Evolutionary conservation across 208 protist species (phyloP), one percentile per base, ranked within the genome.

Genomic region (Crithidia thermophila): DNA sequence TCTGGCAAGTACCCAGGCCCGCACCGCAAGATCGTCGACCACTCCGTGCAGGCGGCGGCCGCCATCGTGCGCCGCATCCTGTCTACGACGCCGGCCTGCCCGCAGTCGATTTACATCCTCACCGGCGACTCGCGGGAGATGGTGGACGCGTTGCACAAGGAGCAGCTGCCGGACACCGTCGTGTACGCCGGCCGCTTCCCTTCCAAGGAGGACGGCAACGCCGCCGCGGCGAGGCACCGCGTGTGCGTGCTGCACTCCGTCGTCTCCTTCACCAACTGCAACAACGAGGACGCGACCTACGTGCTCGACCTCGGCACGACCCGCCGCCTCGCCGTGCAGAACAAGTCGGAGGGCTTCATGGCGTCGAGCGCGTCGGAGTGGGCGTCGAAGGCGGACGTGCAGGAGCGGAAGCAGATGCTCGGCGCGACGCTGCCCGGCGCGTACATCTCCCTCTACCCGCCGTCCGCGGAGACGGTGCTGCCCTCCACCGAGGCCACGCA

Each of bases 221-320:
- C 47, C 36, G 36, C 42, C 30, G 25, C 68, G 14, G 67, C 67
- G 37, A 80, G 76, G 52, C 84, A 95, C 69, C 75, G 73, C n/a
- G 68, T 95, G 37, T 82, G 81, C 72, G 83, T 95, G 13, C 67
- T 68, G 42, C 70, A 67, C 63, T 66, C 65, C 27, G 65, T 67
- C 11, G 25, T 50, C 18, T 56, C 66, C 45, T 73, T 88, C 56
- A 71, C 75, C n/a, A 74, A 77, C 50, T 79, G 69, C 46, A 79
- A 72, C 30, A 80, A 79, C 47, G 72, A 84, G 56, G 77, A 79
- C 21, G 76, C 82, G 20, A 81, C 85, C 49, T 84, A 94, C 67
- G 87, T 93, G 57, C 45, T 96, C 11, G 91, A 96, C 63, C 73
- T 92, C 51, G 91, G 86, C 33, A 94, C 87, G 4, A 87, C 87